A percentile compares a stretch with the other conserved stretches of the same genome.
These are phyloP conservation scores for Alternaria rosae DNA, from an alignment of 2,329 filamentous ascomycete genomes.

Conservation along the genomic window DNA sequence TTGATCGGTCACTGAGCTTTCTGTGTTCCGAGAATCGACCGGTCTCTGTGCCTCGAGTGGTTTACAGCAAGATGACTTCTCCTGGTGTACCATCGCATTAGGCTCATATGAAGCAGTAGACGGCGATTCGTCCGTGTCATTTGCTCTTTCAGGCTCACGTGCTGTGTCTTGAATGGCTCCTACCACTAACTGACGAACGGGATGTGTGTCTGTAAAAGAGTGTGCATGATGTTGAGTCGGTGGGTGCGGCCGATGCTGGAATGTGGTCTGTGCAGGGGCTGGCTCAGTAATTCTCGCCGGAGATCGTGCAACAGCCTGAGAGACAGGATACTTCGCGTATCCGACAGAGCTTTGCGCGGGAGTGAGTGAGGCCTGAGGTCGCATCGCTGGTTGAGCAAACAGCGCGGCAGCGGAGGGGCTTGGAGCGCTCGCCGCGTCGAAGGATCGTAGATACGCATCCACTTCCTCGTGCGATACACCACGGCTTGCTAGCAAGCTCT, in stretches of 20 bases:
- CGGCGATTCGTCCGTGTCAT: not conserved
- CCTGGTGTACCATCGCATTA: not conserved
- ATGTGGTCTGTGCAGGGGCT: not conserved
- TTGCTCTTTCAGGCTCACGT: not conserved
- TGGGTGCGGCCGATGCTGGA: not conserved
- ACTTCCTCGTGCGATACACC: slow-evolving; percentile 32
- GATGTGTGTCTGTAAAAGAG: not conserved
- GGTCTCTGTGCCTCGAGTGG: not conserved
- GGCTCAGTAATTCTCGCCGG: not conserved
- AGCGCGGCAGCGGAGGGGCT: not conserved
- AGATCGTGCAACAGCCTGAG: not conserved
- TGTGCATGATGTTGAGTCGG: not conserved
- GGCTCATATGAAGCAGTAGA: not conserved
- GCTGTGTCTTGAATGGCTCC: not conserved
- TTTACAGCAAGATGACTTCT: not conserved
- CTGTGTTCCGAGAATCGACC: not conserved
- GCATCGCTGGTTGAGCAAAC: not conserved
- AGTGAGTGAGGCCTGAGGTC: not conserved
- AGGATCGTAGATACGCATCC: slow-evolving; percentile 26
- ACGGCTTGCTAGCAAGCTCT: slow-evolving; percentile 59
- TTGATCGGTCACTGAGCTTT: not conserved
- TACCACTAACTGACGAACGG: not conserved
- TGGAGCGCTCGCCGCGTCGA: slow-evolving; percentile 8
- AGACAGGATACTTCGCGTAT: not conserved
- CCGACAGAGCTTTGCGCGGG: not conserved